Evolutionary conservation across 345 rosid genomes (phyloP).

Genomic region (Leavenworthia alabamica): DNA sequence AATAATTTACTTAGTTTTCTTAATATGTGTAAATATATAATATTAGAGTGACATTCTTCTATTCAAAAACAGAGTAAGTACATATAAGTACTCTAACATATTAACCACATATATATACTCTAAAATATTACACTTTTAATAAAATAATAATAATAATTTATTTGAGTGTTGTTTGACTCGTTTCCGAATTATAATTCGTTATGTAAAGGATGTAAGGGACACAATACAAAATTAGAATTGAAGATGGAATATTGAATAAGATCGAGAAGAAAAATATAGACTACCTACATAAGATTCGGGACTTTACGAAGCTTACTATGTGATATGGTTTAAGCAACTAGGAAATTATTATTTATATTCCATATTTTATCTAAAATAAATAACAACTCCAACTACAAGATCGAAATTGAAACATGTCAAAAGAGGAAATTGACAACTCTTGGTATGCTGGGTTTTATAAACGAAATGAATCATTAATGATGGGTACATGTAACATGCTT

Average conservation of each 20-base stretch:
- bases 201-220: background rate
- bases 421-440: background rate
- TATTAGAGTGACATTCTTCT: no score
- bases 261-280: background rate
- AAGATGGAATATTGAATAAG: background rate
- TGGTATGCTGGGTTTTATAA: background rate
- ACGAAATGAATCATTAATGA: background rate
- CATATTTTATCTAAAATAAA: background rate
- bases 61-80: no score
- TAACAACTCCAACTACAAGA: conserved; percentile 14
- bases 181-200: background rate
- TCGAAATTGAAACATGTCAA: background rate
- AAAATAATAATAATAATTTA: background rate
- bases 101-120: background rate
- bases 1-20: no score
- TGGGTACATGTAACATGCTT: background rate
- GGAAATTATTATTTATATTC: background rate
- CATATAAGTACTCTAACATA: background rate
- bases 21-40: no score
- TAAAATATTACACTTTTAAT: background rate
- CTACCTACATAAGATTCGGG: background rate
- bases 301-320: conserved; percentile 3
- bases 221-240: background rate
- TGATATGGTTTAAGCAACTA: conserved; percentile 14
- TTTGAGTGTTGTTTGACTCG: background rate